Conservation (phyloP, 768 basidiomycete species). For the Russula foetens region DNA sequence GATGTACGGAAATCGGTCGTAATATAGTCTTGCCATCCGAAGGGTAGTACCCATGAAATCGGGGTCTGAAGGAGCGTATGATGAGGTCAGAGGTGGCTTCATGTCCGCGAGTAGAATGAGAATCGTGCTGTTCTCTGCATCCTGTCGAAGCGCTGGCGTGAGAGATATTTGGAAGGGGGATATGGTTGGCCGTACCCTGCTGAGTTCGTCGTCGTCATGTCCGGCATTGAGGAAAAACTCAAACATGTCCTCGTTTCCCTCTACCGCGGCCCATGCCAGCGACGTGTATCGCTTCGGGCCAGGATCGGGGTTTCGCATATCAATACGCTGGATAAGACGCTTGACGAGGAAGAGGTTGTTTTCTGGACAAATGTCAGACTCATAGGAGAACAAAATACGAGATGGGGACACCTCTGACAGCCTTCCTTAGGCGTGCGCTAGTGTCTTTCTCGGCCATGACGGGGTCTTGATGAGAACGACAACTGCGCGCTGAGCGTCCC, state of each 20-base stretch:
- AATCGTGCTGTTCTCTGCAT: slow-evolving; percentile 87
- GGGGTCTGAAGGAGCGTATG: slow-evolving; percentile 42
- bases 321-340: slow-evolving; percentile 75
- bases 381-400: neutral
- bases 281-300: slow-evolving; percentile 72
- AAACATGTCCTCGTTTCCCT: slow-evolving; percentile 88
- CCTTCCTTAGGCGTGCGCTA: slow-evolving; percentile 62
- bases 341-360: slow-evolving; percentile 92
- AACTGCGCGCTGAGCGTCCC: slow-evolving; percentile 18
- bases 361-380: slow-evolving; percentile 40
- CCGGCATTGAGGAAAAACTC: slow-evolving; percentile 80
- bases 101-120: slow-evolving; percentile 88
- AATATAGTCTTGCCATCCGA: slow-evolving; percentile 82
- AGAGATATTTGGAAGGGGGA: neutral
- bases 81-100: slow-evolving; percentile 41
- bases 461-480: slow-evolving; percentile 22
- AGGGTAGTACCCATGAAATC: slow-evolving; percentile 67
- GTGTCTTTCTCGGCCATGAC: slow-evolving; percentile 80
- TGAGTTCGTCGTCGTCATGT: slow-evolving; percentile 91
- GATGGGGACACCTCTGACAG: slow-evolving; percentile 56
- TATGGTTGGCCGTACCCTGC: slow-evolving; percentile 52
- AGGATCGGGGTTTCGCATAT: slow-evolving; percentile 87
- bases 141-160: slow-evolving; percentile 38
- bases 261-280: slow-evolving; percentile 83
- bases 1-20: slow-evolving; percentile 78